phyloP scores from a whole-genome alignment of 129 eudicot species.

The Chrysanthemum makinoi region DNA sequence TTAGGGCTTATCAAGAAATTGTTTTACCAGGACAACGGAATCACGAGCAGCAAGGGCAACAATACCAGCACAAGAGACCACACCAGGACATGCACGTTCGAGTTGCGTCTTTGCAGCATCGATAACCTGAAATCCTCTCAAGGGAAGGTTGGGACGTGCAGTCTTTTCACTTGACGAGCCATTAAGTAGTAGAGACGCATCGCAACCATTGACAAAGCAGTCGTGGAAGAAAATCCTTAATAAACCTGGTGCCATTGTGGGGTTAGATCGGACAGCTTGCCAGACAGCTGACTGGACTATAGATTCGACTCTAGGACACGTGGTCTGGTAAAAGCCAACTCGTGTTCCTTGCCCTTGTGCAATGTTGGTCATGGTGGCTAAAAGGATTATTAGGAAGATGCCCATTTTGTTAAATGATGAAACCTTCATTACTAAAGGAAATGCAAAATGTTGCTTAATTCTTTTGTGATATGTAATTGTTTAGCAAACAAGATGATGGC shows the following conservation, averaged over 20 bases:
- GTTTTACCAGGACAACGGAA: constrained; percentile 48
- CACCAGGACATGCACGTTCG: constrained; percentile 63
- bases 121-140: constrained; percentile 66
- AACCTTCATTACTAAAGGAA: too few species aligned
- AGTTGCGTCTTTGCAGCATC: constrained; percentile 22
- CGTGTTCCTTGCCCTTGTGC: constrained; percentile 33
- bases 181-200: constrained; percentile 60
- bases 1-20: too few species aligned
- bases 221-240: constrained; percentile 69
- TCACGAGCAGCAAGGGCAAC: neutral
- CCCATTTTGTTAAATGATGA: too few species aligned
- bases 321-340: constrained; percentile 36
- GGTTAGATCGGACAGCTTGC: constrained; percentile 38
- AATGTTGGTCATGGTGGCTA: too few species aligned
- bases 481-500: too few species aligned
- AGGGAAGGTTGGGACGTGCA: constrained; percentile 39
- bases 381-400: too few species aligned
- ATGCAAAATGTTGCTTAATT: too few species aligned
- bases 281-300: constrained; percentile 46
- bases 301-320: constrained; percentile 56
- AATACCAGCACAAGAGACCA: constrained; percentile 41
- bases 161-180: constrained; percentile 57
- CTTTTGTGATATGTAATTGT: too few species aligned
- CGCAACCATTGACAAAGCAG: constrained; percentile 78
- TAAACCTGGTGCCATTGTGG: constrained; percentile 52